A percentile compares a stretch with the other conserved stretches of the same genome.
Evolutionary conservation across 164 flowering plant species (phyloP).

Genomic region (Stephania cephalantha): DNA sequence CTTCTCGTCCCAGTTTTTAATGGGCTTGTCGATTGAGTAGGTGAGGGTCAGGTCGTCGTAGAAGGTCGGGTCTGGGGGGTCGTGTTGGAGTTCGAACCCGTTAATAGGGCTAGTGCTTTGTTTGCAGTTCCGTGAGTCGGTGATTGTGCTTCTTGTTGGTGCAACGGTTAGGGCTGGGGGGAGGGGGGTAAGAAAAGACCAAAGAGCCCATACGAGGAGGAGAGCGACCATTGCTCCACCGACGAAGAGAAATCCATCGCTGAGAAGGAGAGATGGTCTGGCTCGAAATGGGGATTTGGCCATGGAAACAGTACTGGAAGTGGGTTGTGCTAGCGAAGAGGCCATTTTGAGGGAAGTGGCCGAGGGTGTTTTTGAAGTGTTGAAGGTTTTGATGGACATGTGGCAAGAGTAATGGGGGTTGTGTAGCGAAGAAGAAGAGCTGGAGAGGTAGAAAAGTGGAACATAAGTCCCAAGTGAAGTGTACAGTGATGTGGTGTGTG

Average conservation of each 20-base stretch:
- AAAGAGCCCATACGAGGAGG: slow-evolving; percentile 48
- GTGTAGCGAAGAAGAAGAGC: not conserved
- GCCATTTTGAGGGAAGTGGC: slow-evolving; percentile 19
- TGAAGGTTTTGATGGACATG: not conserved
- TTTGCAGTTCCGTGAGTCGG: slow-evolving; percentile 7
- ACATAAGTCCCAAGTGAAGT: too few relatives aligned
- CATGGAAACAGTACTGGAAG: slow-evolving; percentile 17
- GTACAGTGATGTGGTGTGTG: too few relatives aligned
- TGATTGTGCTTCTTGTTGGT: not conserved
- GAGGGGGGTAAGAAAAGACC: slow-evolving; percentile 27
- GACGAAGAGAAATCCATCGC: slow-evolving; percentile 34
- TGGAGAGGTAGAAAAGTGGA: too few relatives aligned
- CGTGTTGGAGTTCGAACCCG: slow-evolving; percentile 6
- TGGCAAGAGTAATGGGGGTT: not conserved
- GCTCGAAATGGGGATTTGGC: slow-evolving; percentile 21
- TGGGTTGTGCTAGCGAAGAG: slow-evolving; percentile 20
- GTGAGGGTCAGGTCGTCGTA: slow-evolving; percentile 39
- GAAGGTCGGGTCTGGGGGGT: slow-evolving; percentile 20
- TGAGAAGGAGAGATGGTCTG: slow-evolving; percentile 25
- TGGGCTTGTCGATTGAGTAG: slow-evolving; percentile 26
- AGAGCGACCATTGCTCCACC: slow-evolving; percentile 48
- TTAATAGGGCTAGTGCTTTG: too few relatives aligned
- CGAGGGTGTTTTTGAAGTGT: not conserved
- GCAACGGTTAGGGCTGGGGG: slow-evolving; percentile 1
- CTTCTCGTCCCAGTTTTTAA: slow-evolving; percentile 36